Evolutionary conservation across 1,284 basidiomycete genomes (phyloP), one percentile per base, ranked within the genome.

Genomic region (Marasmius oreades): DNA sequence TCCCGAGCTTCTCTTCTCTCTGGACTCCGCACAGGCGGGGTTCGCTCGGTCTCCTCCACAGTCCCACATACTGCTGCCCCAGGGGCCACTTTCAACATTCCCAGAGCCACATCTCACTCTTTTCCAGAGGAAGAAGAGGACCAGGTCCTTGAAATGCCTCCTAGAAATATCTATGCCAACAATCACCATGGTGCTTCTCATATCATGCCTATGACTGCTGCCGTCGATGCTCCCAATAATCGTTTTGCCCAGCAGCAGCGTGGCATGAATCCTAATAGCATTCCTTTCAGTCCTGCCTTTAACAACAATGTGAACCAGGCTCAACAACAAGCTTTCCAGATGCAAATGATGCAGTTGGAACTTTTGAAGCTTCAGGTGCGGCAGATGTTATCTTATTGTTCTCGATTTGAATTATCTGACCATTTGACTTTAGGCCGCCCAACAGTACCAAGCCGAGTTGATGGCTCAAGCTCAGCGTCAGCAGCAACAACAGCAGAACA

Each of bases 271-370:
- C 81, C 81, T 36, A 79, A 84, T 69, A 80, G 77, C 61, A 69
- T 72, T 60, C 80, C 81, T 18, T 85, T 84, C 70, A 85, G 72
- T 63, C 81, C 83, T 22, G 70, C 69, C 24, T 69, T 72, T 58
- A 63, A 62, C 45, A 59, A 61, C 36, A 55, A 58, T 55, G 55
- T 70, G 56, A 78, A 50, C 26, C 73, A 62, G 54, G 62, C 71
- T 55, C 71, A 73, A 43, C 79, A 77, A 60, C 77, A 81, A 62
- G 77, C 81, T 53, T 75, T 89, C 56, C 88, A 90, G 69, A 78
- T 92, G 77, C 90, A 92, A 73, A 77, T 90, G 77, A 80, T 92
- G 74, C 90, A 92, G 68, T 75, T 92, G 61, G 90, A 92, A 72
- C 80, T 92, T 63, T 71, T 90, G 66, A 81, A 82, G 64, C 80